Conservation (phyloP, 192 early-diverging fungal genomes). For the Phlyctochytrium planicorne region DNA sequence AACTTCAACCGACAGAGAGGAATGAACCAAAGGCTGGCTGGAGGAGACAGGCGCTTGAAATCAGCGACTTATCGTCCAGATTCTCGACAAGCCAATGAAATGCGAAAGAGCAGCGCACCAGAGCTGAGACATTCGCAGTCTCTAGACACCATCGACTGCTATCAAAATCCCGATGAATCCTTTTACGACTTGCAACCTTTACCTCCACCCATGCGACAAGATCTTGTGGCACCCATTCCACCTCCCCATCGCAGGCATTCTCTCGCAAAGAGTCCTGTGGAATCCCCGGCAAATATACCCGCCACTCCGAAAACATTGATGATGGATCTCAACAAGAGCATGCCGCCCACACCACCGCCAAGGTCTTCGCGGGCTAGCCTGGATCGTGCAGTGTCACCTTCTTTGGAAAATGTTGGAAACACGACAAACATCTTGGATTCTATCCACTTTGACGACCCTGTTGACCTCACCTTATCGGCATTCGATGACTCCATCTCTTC, state of each 20-base stretch:
- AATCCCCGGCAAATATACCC: background rate
- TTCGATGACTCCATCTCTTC: background rate
- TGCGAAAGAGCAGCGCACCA: background rate
- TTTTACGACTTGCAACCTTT: background rate
- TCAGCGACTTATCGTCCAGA: background rate
- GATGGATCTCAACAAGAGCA: background rate
- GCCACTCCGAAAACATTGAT: background rate
- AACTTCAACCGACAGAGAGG: background rate
- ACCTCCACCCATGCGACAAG: background rate
- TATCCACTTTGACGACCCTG: background rate
- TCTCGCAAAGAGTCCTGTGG: background rate
- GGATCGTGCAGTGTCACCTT: no score
- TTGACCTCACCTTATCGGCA: background rate
- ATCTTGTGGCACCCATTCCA: background rate
- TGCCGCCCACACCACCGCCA: slow-evolving; percentile 2
- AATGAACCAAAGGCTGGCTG: background rate
- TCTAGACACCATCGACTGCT: background rate
- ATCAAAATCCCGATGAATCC: background rate
- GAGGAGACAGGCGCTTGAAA: background rate
- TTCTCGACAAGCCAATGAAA: background rate
- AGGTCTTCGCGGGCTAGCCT: background rate
- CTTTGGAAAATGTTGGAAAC: no score
- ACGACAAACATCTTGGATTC: no score
- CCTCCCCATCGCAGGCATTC: background rate
- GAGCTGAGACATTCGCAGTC: background rate